Evolutionary conservation across 2,329 filamentous ascomycete genomes (phyloP), one percentile per base, ranked within the genome.

Genomic region (Fusarium anguioides): DNA sequence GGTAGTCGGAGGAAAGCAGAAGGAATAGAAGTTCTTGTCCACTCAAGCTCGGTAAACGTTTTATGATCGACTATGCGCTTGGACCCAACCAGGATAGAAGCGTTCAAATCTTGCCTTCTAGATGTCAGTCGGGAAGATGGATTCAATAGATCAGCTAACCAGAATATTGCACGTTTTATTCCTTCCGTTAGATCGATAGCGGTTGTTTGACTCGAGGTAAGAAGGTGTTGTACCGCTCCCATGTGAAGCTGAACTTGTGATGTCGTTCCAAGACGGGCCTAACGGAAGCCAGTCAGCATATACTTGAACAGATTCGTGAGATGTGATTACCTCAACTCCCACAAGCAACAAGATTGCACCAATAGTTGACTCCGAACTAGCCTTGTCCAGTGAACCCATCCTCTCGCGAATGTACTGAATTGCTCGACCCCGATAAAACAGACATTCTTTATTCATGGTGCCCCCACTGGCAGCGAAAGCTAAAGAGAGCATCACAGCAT

Each of bases 71-170:
- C 74, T 8, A 81, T 72, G 1, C 80, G 81, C 4, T 35, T 72
- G 1, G 80, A 80, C 0, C 79, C 79, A 18, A 78, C 72, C 56
- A 82, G 50, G 20, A 82, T 60, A 0, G 77, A 77, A 1, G 77
- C 75, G 58, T 82, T 81, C 44, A 82, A 61, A 44, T 82, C 81
- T 68, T 82, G 80, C 81, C 80, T 82, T n/a, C n/a, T n/a, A n/a
- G n/a, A n/a, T n/a, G n/a, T n/a, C n/a, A n/a, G n/a, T n/a, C n/a
- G n/a, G n/a, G n/a, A n/a, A n/a, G n/a, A n/a, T n/a, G n/a, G n/a
- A n/a, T n/a, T n/a, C n/a, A n/a, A n/a, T n/a, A n/a, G n/a, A n/a
- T n/a, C n/a, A n/a, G 3, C 75, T 68, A 49, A 81, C 80, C 80
- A 82, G 58, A 82, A 82, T 27, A 82, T 80, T 0, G 81, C 81